phyloP scores from a whole-genome alignment of 164 flowering plant species.

The Aristolochia contorta region DNA sequence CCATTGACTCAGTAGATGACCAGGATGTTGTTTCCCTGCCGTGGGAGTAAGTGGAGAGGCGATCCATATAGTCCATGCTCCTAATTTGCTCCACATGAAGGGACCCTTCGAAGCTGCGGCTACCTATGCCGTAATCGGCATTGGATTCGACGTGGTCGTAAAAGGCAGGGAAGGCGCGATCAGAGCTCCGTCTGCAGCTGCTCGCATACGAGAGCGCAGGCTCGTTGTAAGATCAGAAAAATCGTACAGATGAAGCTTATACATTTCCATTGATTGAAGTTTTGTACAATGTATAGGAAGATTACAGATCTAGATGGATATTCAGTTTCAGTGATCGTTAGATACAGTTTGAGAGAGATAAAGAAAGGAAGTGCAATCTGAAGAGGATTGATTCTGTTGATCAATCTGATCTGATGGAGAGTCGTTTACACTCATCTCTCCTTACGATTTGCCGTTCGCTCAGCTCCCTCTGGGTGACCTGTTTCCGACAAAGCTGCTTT shows the following conservation, averaged over 20 bases:
- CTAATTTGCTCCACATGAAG: constrained; percentile 15
- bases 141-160: constrained; percentile 28
- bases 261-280: too few species aligned
- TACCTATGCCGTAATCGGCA: constrained; percentile 13
- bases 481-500: constrained; percentile 10
- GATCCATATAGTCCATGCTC: constrained; percentile 17
- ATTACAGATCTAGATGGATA: too few species aligned
- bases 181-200: constrained; percentile 55
- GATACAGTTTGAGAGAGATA: too few species aligned
- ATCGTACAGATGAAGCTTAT: too few species aligned
- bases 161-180: constrained; percentile 16
- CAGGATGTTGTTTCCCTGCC: constrained; percentile 16
- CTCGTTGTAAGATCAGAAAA: too few species aligned
- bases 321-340: too few species aligned
- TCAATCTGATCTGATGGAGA: too few species aligned
- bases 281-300: too few species aligned
- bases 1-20: constrained; percentile 22
- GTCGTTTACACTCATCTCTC: constrained; percentile 31
- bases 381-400: too few species aligned
- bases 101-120: constrained; percentile 31
- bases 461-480: constrained; percentile 32
- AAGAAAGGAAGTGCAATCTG: too few species aligned
- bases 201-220: constrained; percentile 57
- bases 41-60: constrained; percentile 14
- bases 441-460: constrained; percentile 10